Evolutionary conservation across 352 stramenopile genomes (phyloP).

Genomic region (Phytophthora hybrid): DNA sequence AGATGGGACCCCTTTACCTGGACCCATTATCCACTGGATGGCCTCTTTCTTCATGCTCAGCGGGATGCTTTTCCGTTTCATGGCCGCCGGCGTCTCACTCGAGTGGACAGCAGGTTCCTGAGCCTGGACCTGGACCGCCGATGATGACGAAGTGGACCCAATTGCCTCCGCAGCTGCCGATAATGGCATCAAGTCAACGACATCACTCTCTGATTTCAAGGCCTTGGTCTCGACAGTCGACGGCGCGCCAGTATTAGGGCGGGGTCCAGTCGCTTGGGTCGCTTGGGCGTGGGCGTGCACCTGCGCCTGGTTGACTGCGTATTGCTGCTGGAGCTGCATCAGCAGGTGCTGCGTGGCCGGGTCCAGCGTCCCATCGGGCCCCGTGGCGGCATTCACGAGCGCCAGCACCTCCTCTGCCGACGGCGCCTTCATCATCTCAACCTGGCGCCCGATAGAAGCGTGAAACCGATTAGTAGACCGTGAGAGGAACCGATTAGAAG

Average conservation of each 20-base stretch:
- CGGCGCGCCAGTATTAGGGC: too few relatives aligned
- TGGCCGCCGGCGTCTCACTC: slow-evolving; percentile 23
- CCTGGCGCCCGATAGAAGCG: background rate
- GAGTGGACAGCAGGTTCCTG: background rate
- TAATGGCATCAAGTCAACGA: slow-evolving; percentile 45
- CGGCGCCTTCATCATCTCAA: slow-evolving; percentile 47
- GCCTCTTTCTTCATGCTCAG: slow-evolving; percentile 88
- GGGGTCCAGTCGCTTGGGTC: too few relatives aligned
- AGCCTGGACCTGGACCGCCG: background rate
- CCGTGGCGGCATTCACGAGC: too few relatives aligned
- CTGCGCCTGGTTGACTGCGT: too few relatives aligned
- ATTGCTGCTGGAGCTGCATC: too few relatives aligned
- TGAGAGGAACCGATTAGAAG: too few relatives aligned
- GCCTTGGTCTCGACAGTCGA: too few relatives aligned
- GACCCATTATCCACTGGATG: slow-evolving; percentile 84
- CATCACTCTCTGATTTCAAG: slow-evolving; percentile 62
- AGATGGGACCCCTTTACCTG: too few relatives aligned
- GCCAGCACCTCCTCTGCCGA: too few relatives aligned
- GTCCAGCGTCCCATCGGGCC: too few relatives aligned
- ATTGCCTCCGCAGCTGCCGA: slow-evolving; percentile 32
- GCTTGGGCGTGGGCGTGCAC: too few relatives aligned
- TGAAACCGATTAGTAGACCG: slow-evolving; percentile 39
- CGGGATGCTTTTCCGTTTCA: slow-evolving; percentile 80
- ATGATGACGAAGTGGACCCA: slow-evolving; percentile 3
- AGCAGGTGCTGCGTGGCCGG: too few relatives aligned